Conservation (phyloP, 1,139 yeast species). For the Zhuliangozyma parablackwelliae region DNA sequence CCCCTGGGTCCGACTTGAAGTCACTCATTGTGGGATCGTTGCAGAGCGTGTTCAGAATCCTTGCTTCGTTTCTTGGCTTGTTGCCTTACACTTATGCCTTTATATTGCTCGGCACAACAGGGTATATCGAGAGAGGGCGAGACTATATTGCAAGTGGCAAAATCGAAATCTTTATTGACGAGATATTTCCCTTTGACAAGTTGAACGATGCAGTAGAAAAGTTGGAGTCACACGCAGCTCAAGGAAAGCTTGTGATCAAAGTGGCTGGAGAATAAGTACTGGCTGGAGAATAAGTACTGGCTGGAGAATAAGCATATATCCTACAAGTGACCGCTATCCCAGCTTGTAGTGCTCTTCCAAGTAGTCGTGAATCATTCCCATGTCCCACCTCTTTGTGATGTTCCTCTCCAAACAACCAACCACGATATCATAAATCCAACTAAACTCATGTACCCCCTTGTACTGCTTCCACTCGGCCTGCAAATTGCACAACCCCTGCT, state of each 20-base stretch:
- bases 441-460: constrained; percentile 16
- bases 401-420: constrained; percentile 53
- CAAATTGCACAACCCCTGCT: constrained; percentile 11
- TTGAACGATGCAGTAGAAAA: constrained; percentile 46
- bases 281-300: constrained; percentile 9
- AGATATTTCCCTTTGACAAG: constrained; percentile 46
- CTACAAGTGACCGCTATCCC: neutral
- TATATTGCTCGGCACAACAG: constrained; percentile 4
- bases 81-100: constrained; percentile 10
- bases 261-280: constrained; percentile 13
- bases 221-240: constrained; percentile 43
- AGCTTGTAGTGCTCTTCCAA: neutral
- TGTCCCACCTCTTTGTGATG: constrained; percentile 47
- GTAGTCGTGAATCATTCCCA: constrained; percentile 27
- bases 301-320: constrained; percentile 1
- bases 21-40: neutral
- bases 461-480: constrained; percentile 21
- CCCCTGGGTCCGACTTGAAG: constrained; percentile 4
- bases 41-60: neutral
- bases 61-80: constrained; percentile 9
- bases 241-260: constrained; percentile 58
- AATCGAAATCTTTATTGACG: constrained; percentile 48
- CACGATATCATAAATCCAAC: constrained; percentile 40
- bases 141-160: constrained; percentile 38
- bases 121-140: constrained; percentile 12